A percentile compares a stretch with the other conserved stretches of the same genome.
These are phyloP conservation scores for Senecio squalidus DNA, from an alignment of 140 eudicot species.

Conservation along the genomic window DNA sequence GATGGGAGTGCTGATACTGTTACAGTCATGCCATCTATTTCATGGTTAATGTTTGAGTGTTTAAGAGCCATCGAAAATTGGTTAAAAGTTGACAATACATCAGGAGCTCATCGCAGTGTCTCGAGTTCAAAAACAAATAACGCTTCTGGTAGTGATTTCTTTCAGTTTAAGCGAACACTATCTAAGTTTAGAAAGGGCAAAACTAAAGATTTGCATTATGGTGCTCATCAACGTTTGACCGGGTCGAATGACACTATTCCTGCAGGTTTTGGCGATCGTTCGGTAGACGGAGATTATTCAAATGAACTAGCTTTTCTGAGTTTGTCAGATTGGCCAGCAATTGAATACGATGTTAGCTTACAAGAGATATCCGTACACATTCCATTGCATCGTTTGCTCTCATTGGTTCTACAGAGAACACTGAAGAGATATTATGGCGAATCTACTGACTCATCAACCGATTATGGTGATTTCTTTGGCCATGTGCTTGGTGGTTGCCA, in stretches of 20 bases:
- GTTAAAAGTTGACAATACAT: constrained; percentile 56
- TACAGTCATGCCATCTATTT: constrained; percentile 54
- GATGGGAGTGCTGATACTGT: constrained; percentile 26
- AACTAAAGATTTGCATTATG: constrained; percentile 34
- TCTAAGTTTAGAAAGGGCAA: constrained; percentile 56
- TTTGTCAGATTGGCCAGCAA: constrained; percentile 87
- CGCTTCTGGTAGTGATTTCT: constrained; percentile 50
- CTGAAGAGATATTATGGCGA: constrained; percentile 65
- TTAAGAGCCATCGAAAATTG: constrained; percentile 72
- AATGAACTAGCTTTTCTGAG: constrained; percentile 60
- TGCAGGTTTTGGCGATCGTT: constrained; percentile 39
- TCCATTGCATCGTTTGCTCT: constrained; percentile 83
- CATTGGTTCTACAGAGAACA: constrained; percentile 66
- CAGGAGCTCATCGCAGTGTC: constrained; percentile 35
- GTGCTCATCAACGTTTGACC: constrained; percentile 37
- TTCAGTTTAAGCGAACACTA: constrained; percentile 57
- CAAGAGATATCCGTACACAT: constrained; percentile 85
- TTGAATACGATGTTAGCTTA: constrained; percentile 76
- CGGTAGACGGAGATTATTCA: constrained; percentile 51
- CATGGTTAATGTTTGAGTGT: constrained; percentile 67
- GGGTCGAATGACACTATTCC: constrained; percentile 31
- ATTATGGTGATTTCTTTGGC: constrained; percentile 52
- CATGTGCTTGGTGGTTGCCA: constrained; percentile 78
- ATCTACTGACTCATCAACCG: constrained; percentile 30
- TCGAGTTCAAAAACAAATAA: constrained; percentile 38